phyloP scores from a whole-genome alignment of 2,329 filamentous ascomycete species.

The Trematosphaeria pertusa region DNA sequence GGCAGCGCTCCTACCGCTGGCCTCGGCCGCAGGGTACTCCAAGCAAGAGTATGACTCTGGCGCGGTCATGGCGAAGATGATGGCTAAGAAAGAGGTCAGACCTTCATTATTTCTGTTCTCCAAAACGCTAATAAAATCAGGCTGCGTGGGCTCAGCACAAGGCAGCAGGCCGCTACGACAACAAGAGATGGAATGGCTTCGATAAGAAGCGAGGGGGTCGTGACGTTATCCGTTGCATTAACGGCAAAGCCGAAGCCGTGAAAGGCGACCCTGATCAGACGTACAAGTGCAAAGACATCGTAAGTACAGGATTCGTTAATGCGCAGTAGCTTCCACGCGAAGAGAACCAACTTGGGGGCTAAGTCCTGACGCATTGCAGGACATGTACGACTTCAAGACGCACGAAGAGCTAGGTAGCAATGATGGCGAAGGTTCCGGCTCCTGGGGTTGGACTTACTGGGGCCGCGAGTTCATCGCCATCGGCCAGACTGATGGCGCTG shows the following conservation, averaged over 20 bases:
- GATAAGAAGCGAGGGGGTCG: slow-evolving; percentile 34
- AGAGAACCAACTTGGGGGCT: slow-evolving; percentile 36
- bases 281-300: slow-evolving; percentile 54
- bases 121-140: slow-evolving; percentile 26
- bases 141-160: slow-evolving; percentile 41
- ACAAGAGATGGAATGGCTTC: slow-evolving; percentile 41
- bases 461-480: slow-evolving; percentile 64
- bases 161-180: slow-evolving; percentile 40
- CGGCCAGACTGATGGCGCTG: slow-evolving; percentile 63
- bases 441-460: slow-evolving; percentile 61
- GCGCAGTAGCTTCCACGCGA: no score
- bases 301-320: no score
- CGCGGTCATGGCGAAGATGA: slow-evolving; percentile 44
- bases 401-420: slow-evolving; percentile 61
- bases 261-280: slow-evolving; percentile 48
- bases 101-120: neutral
- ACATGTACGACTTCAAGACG: slow-evolving; percentile 64
- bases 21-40: slow-evolving; percentile 34
- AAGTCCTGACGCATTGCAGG: slow-evolving; percentile 31
- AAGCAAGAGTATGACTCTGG: slow-evolving; percentile 42
- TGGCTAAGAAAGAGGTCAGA: slow-evolving; percentile 41
- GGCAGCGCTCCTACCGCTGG: slow-evolving; percentile 39
- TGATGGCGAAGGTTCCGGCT: slow-evolving; percentile 51
- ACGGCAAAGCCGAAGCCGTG: slow-evolving; percentile 47
- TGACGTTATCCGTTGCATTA: slow-evolving; percentile 39